phyloP scores from a whole-genome alignment of 257 asterid genomes.

The Primulina tabacum region DNA sequence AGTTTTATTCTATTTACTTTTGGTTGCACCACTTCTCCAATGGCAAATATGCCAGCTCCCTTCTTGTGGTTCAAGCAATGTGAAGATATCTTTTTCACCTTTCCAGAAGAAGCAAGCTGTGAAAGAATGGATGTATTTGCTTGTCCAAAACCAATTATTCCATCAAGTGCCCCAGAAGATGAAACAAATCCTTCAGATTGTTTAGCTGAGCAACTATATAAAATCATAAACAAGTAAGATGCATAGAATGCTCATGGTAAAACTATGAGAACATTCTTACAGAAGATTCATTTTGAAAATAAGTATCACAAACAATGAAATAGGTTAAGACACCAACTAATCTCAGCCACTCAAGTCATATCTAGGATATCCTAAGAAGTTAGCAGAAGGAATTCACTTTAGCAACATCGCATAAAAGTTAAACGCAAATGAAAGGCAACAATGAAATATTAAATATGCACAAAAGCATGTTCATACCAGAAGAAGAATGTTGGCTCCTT shows the following conservation, averaged over 20 bases:
- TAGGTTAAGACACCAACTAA: background rate
- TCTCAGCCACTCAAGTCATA: background rate
- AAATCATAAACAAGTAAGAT: conserved; percentile 30
- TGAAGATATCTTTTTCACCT: conserved; percentile 53
- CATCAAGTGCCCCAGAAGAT: conserved; percentile 58
- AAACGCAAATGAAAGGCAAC: background rate
- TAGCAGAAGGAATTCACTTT: background rate
- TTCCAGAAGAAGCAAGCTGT: conserved; percentile 51
- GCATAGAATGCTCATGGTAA: conserved; percentile 4
- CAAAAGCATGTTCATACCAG: too few relatives aligned
- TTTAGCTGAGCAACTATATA: conserved; percentile 61
- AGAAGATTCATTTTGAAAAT: background rate
- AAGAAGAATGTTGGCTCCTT: too few relatives aligned
- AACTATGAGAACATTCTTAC: background rate
- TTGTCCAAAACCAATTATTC: conserved; percentile 68
- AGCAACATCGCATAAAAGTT: background rate
- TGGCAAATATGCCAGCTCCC: conserved; percentile 69
- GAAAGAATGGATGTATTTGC: conserved; percentile 61
- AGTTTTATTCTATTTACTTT: conserved; percentile 43
- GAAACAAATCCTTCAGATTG: conserved; percentile 46
- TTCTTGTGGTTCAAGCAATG: conserved; percentile 56
- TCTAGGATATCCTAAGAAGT: background rate
- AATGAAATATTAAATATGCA: background rate
- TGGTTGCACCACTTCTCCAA: conserved; percentile 61
- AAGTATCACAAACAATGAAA: background rate